Evolutionary conservation across 1,139 yeast species (phyloP), one percentile per base, ranked within the genome.

Genomic region (Groenewaldozyma sp.): DNA sequence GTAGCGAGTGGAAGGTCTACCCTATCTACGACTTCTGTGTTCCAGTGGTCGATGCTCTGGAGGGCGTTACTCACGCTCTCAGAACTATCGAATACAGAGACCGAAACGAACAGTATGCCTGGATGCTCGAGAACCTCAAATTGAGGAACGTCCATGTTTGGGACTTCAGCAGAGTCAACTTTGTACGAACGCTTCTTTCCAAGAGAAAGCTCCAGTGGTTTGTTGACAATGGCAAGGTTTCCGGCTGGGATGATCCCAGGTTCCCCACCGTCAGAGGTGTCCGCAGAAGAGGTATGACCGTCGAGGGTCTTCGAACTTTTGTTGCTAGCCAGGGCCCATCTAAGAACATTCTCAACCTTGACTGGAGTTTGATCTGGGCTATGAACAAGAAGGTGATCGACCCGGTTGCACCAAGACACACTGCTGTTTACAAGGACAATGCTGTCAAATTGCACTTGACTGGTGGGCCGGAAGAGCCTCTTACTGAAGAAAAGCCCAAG

Each of bases 181-280:
- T 91, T 58, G 86, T 88, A 46, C 80, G 96, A 70, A 91, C 98
- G 22, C 71, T 91, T 59, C 71, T 91, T 49, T 84, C 95, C 46
- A 91, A 91, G 79, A 82, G 98, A 71, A 91, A 91, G 71, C 73
- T 91, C 58, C 97, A 91, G 70, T 88, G 96, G 96, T 86, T 91
- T 64, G 97, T 91, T 49, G 96, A 91, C 70, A 81, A 84, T 62
- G 68, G 74, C 31, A 72, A 79, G 53, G 98, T 91, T 45, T 56
- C 74, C 28, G 87, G 86, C 67, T 91, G 98, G 98, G 95, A 88
- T 59, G 98, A 91, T 65, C 97, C 98, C 55, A 76, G 98, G 64
- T 91, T 91, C 87, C 98, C 98, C 52, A 91, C 98, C 36, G 95
- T 88, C 32, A 79, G 95, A 67, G 97, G 97, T 70, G 95, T 88